Base-by-base conservation (phyloP, 331 rosid species). In the Quercus lobata region DNA sequence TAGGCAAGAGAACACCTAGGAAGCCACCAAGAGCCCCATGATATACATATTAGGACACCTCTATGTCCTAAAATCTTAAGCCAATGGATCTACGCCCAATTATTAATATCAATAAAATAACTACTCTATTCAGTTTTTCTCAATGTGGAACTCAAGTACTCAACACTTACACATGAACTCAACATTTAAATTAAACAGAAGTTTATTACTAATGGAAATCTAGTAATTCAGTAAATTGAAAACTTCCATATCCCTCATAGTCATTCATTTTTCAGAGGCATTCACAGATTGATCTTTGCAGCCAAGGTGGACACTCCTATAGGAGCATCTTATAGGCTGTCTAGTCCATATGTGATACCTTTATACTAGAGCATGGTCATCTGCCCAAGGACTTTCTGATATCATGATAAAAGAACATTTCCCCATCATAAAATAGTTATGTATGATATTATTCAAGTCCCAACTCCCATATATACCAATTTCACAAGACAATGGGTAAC, bases 391-490 rank as follows among this genome's bases (percentile, higher is more conserved):
- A 11, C 66, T 60, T 60, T 24, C 66, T 24, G 4, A 7, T 65
- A 65, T 17, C 41, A 17, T 17, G 15, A 1, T 65, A 65, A 65
- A 30, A 30, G 17, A 17, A 9, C 71, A 65, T 30, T 61, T 62
- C 37, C 18, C 68, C 7, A 25, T 61, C 7, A 61, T 25, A 61
- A 61, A 30, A 16, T 27, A 25, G 70, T 63, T 10, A 2, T 27
- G 24, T 56, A 8, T 41, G 41, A n/a, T 35, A 17, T 58, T 6
- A 32, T 16, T 53, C 68, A 46, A 74, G 54, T 70, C 71, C 57
- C 22, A n/a, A 68, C 66, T 62, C 52, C n/a, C 25, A 78, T 24
- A 78, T 69, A 55, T 78, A 79, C 78, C 30, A 76, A 70, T 49
- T 73, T 71, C 58, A 80, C 16, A 41, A 58, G 18, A 58, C 29